Percentiles rank a stretch among this genome's conserved stretches.
These are phyloP conservation scores for Ulota crispa DNA, from an alignment of 225 moss, liverwort and hornwort species.

Conservation along the genomic window DNA sequence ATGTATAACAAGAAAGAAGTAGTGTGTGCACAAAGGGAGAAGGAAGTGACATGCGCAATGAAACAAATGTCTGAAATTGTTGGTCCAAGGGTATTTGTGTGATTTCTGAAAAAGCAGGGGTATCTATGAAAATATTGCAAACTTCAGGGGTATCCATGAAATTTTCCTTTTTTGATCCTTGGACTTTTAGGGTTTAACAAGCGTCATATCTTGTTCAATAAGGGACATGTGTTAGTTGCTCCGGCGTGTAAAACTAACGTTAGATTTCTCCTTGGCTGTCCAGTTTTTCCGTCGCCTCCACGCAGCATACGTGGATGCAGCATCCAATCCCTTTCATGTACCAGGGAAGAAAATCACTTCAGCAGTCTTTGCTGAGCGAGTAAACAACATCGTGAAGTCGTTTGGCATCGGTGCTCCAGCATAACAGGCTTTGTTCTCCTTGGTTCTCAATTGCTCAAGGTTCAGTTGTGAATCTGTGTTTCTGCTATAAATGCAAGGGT, in stretches of 20 bases:
- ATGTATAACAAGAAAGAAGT: too few species aligned
- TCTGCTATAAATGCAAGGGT: slow-evolving; percentile 9
- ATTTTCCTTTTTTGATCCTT: neutral
- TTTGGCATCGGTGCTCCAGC: slow-evolving; percentile 55
- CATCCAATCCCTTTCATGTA: slow-evolving; percentile 94
- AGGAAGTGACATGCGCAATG: too few species aligned
- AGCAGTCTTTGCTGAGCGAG: slow-evolving; percentile 78
- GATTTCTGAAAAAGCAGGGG: too few species aligned
- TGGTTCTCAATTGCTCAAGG: neutral
- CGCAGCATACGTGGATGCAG: slow-evolving; percentile 88
- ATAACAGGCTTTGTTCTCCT: slow-evolving; percentile 17
- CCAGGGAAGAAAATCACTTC: slow-evolving; percentile 96
- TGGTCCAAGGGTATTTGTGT: too few species aligned
- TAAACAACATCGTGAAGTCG: slow-evolving; percentile 76
- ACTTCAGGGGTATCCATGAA: too few species aligned
- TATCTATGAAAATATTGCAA: too few species aligned
- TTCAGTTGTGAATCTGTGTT: neutral
- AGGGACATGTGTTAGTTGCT: neutral
- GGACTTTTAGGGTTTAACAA: neutral
- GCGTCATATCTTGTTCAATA: neutral
- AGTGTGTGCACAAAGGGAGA: too few species aligned
- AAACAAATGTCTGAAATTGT: too few species aligned
- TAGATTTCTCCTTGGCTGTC: slow-evolving; percentile 7
- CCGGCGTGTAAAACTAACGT: slow-evolving; percentile 12
- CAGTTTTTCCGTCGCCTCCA: slow-evolving; percentile 97